These are phyloP conservation scores for Ceratonia siliqua DNA, from an alignment of 306 rosid species.

Conservation along the genomic window DNA sequence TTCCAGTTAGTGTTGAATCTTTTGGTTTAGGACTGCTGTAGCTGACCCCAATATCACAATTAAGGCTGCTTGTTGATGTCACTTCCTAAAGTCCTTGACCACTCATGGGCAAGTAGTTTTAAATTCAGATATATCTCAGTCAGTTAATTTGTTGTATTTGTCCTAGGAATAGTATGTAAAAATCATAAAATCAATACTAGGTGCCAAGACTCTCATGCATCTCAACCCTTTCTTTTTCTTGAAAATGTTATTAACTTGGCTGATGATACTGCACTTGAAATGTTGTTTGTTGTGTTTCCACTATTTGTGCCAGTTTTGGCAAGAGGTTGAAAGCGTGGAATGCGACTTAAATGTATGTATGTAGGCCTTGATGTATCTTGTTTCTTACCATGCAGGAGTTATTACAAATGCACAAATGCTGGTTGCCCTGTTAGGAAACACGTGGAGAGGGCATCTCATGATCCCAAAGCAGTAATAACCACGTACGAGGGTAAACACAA, in stretches of 20 bases:
- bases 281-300: neutral
- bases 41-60: neutral
- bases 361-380: conserved; percentile 3
- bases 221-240: conserved; percentile 7
- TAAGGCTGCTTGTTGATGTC: conserved; percentile 4
- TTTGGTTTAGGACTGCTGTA: conserved; percentile 13
- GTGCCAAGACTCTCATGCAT: neutral
- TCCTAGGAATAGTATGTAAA: neutral
- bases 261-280: conserved; percentile 1
- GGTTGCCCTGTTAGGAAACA: conserved; percentile 98
- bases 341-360: neutral
- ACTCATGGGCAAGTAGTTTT: neutral
- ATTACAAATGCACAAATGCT: conserved; percentile 91
- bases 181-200: neutral
- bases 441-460: conserved; percentile 97
- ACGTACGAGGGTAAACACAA: conserved; percentile 96
- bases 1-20: neutral
- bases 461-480: conserved; percentile 96
- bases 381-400: conserved; percentile 73
- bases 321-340: neutral
- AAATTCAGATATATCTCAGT: neutral
- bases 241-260: neutral
- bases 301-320: neutral
- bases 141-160: neutral
- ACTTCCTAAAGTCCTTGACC: neutral